Evolutionary conservation across 129 eudicot species (phyloP).

Genomic region (Centrapalus pauciflorus): DNA sequence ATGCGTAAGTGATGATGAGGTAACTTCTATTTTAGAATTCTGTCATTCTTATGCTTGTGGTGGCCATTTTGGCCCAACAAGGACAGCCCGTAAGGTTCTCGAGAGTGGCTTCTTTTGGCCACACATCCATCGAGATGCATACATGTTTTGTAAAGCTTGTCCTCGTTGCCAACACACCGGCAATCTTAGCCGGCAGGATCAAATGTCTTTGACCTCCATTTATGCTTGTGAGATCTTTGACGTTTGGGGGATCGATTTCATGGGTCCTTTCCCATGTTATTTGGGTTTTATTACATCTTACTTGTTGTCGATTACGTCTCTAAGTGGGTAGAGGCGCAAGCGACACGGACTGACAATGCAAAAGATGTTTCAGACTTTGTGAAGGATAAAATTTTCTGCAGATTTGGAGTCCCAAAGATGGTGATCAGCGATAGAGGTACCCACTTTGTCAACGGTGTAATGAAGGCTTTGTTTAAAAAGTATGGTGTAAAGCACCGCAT

Average conservation of each 20-base stretch:
- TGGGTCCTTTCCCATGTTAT: background rate
- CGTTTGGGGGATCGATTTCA: constrained; percentile 8
- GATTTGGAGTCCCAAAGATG: background rate
- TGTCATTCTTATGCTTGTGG: background rate
- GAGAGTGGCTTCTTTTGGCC: background rate
- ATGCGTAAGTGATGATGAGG: background rate
- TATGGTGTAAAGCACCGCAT: background rate
- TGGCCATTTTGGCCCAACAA: background rate
- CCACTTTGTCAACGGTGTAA: background rate
- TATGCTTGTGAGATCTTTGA: background rate
- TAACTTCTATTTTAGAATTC: background rate
- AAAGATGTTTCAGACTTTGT: background rate
- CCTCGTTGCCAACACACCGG: background rate
- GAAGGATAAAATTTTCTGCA: background rate
- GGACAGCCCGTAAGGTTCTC: background rate
- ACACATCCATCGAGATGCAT: background rate
- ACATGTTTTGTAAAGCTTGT: constrained; percentile 5
- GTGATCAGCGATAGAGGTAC: background rate
- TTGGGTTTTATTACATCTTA: background rate
- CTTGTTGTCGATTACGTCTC: constrained; percentile 5
- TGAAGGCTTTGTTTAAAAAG: background rate
- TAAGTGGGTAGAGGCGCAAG: background rate
- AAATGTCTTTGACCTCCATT: background rate
- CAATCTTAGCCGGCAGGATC: background rate
- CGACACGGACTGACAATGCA: background rate